Conservation (phyloP, 1,284 basidiomycete species). For the Takashimella koratensis region DNA sequence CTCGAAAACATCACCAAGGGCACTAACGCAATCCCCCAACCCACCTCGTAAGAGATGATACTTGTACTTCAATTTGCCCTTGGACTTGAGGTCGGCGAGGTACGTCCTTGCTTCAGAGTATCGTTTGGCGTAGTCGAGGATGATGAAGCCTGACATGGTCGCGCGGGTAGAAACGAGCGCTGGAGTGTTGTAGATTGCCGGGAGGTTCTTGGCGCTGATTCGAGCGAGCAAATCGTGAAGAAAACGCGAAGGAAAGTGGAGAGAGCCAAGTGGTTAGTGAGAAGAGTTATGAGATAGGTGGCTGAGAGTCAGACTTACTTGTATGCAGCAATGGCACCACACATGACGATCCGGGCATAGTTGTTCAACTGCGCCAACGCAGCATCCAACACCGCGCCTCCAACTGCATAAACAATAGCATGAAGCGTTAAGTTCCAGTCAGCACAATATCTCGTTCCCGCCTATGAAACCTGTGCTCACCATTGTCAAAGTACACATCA, state of each 20-base stretch:
- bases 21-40: conserved; percentile 64
- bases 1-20: conserved; percentile 65
- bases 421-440: too few relatives aligned
- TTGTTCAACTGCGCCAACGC: conserved; percentile 68
- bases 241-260: conserved; percentile 1
- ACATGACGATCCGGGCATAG: conserved; percentile 68
- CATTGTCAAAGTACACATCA: conserved; percentile 84
- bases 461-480: conserved; percentile 34
- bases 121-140: conserved; percentile 57
- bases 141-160: conserved; percentile 76
- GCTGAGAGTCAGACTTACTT: conserved; percentile 29
- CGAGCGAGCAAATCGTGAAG: not conserved
- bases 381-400: conserved; percentile 69
- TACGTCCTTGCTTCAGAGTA: conserved; percentile 49
- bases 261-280: conserved; percentile 5
- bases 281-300: not conserved
- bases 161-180: conserved; percentile 71
- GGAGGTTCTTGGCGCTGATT: conserved; percentile 22
- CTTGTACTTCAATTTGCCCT: conserved; percentile 73
- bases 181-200: conserved; percentile 48
- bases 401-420: conserved; percentile 59
- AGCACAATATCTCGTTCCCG: too few relatives aligned
- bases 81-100: conserved; percentile 55
- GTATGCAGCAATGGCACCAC: conserved; percentile 64
- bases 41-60: conserved; percentile 68